Conservation (phyloP, 139 green algal species). For the Volvox reticuliferus region DNA sequence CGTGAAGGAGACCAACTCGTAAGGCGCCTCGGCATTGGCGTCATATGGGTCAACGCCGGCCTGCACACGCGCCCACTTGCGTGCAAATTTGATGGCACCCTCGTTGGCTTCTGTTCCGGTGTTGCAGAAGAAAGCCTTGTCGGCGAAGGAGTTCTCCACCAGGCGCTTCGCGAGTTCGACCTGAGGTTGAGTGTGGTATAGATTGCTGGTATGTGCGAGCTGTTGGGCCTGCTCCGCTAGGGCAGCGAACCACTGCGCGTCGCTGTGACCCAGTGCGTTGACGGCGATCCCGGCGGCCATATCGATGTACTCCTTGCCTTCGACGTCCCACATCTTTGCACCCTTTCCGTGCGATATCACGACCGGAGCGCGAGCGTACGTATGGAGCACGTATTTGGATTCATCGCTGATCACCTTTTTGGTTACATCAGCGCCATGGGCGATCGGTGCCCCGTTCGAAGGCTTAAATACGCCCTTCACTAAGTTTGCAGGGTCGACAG, state of each 20-base stretch:
- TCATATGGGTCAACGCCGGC: slow-evolving; percentile 85
- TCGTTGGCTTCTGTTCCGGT: slow-evolving; percentile 98
- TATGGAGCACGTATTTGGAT: slow-evolving; percentile 88
- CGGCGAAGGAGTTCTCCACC: slow-evolving; percentile 91
- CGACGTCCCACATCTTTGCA: slow-evolving; percentile 82
- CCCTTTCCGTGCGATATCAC: slow-evolving; percentile 90
- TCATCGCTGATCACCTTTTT: slow-evolving; percentile 63
- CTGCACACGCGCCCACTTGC: slow-evolving; percentile 90
- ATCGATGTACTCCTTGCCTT: slow-evolving; percentile 94
- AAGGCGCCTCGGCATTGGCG: slow-evolving; percentile 67
- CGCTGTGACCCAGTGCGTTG: slow-evolving; percentile 94
- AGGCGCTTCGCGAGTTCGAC: slow-evolving; percentile 93
- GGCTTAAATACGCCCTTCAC: slow-evolving; percentile 24
- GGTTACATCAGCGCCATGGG: slow-evolving; percentile 5
- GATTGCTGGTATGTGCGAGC: slow-evolving; percentile 94
- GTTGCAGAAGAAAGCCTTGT: slow-evolving; percentile 98
- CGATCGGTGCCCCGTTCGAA: neutral
- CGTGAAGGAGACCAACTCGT: slow-evolving; percentile 95
- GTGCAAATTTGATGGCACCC: slow-evolving; percentile 98
- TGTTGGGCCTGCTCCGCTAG: slow-evolving; percentile 86
- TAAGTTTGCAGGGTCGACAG: slow-evolving; percentile 75
- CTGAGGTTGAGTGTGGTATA: slow-evolving; percentile 95
- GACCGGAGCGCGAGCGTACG: slow-evolving; percentile 82
- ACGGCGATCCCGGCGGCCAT: slow-evolving; percentile 98
- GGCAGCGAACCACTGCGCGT: slow-evolving; percentile 88